Evolutionary conservation across 257 asterid species (phyloP).

Genomic region (Rhazya stricta): DNA sequence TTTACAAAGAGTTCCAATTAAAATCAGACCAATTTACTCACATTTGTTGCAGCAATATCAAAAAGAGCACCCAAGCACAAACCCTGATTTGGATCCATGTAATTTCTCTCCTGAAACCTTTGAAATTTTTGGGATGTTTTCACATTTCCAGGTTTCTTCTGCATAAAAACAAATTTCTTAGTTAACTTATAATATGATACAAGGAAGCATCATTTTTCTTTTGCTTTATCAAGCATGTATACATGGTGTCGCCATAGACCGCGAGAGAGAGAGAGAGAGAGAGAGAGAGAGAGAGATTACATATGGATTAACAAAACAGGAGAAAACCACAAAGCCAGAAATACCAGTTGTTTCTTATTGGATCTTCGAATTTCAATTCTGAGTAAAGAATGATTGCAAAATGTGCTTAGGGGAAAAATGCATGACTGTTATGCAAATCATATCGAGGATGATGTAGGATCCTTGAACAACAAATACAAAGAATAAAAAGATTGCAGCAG

Average conservation of each 20-base stretch:
- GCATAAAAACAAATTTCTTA: slow-evolving; percentile 26
- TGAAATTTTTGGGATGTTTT: slow-evolving; percentile 54
- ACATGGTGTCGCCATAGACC: not conserved
- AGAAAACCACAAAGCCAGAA: not conserved
- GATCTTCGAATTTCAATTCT: not conserved
- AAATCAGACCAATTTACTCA: slow-evolving; percentile 27
- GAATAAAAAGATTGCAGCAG: not conserved
- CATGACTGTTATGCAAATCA: not conserved
- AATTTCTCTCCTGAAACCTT: slow-evolving; percentile 75
- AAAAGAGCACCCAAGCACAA: slow-evolving; percentile 94
- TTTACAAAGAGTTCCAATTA: slow-evolving; percentile 4
- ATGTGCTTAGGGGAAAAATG: not conserved
- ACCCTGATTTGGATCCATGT: slow-evolving; percentile 93
- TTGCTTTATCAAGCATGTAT: slow-evolving; percentile 1
- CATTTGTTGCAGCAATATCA: slow-evolving; percentile 97
- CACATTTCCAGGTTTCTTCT: slow-evolving; percentile 64
- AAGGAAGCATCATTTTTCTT: not conserved
- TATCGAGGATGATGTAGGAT: not conserved
- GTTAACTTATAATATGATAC: not conserved
- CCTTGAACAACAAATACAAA: not conserved
- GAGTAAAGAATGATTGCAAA: not conserved
- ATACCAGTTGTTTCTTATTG: not conserved
- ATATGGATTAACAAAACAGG: not conserved
- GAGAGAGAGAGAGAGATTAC: not conserved
- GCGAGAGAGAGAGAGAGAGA: not conserved